Evolutionary conservation across 2,329 filamentous ascomycete species (phyloP).

Genomic region (Fusarium newnesense): DNA sequence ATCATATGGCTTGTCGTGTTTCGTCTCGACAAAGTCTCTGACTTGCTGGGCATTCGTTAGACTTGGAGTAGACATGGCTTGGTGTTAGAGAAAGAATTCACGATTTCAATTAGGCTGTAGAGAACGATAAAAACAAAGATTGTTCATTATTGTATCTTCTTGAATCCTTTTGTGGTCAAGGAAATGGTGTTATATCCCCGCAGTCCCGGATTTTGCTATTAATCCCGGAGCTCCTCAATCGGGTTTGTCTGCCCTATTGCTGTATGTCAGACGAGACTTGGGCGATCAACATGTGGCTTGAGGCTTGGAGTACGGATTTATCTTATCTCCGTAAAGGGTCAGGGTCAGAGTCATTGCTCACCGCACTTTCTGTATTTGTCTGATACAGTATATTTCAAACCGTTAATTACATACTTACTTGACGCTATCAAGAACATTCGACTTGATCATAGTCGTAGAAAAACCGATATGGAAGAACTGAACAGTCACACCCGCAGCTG

Average conservation of each 20-base stretch:
- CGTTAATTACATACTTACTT: no score
- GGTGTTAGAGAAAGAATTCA: background rate
- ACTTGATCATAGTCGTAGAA: no score
- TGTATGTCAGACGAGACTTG: background rate
- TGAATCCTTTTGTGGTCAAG: no score
- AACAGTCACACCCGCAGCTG: no score
- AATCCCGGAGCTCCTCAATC: background rate
- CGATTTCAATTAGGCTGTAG: fast-evolving
- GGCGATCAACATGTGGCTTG: background rate
- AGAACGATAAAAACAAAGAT: background rate
- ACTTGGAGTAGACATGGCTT: background rate
- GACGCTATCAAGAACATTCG: no score
- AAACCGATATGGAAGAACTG: no score
- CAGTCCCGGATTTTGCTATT: background rate
- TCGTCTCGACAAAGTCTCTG: background rate
- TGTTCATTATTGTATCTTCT: fast-evolving
- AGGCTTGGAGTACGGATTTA: background rate
- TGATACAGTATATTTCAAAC: no score
- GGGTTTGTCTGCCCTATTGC: background rate
- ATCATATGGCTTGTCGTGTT: background rate
- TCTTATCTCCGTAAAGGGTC: background rate
- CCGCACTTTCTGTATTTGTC: no score
- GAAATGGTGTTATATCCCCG: background rate
- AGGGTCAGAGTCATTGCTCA: background rate
- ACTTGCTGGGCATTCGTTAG: background rate